A percentile compares a stretch with the other conserved stretches of the same genome.
Conservation (phyloP, 768 basidiomycete genomes). For the Boletus barrowsii region DNA sequence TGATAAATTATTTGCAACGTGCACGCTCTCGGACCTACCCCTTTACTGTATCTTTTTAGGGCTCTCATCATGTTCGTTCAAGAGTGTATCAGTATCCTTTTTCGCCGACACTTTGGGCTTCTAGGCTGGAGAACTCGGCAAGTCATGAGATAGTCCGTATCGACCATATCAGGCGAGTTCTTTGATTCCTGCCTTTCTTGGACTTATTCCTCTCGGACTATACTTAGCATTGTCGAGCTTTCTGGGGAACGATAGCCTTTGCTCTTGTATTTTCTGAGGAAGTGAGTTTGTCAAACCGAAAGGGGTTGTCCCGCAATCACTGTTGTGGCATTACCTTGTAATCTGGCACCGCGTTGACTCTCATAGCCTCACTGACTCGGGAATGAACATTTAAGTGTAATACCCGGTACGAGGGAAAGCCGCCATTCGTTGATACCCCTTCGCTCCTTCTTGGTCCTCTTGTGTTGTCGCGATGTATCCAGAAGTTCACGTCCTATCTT, state of each 20-base stretch:
- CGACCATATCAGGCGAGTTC: constrained; percentile 29
- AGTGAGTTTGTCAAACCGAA: constrained; percentile 19
- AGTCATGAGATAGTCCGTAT: constrained; percentile 10
- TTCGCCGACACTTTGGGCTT: background rate
- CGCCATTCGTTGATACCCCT: constrained; percentile 13
- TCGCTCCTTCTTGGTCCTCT: constrained; percentile 8
- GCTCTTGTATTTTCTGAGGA: constrained; percentile 27
- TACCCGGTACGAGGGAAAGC: background rate
- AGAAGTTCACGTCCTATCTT: constrained; percentile 41
- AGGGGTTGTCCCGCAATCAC: background rate
- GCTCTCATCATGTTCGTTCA: constrained; percentile 3
- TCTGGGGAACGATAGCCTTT: constrained; percentile 4
- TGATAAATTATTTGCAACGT: constrained; percentile 3
- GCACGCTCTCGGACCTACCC: constrained; percentile 7
- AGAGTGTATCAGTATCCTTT: constrained; percentile 17
- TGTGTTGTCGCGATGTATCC: constrained; percentile 20
- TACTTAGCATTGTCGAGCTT: background rate
- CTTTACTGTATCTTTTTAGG: constrained; percentile 11
- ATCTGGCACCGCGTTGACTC: background rate
- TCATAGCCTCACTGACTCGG: background rate
- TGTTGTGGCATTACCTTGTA: constrained; percentile 18
- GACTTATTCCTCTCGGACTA: constrained; percentile 10
- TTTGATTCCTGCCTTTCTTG: constrained; percentile 26
- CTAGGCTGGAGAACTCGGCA: background rate
- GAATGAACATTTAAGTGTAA: constrained; percentile 15